These are phyloP conservation scores for Silene uniflora DNA, from an alignment of 148 eudicot species.

Conservation along the genomic window DNA sequence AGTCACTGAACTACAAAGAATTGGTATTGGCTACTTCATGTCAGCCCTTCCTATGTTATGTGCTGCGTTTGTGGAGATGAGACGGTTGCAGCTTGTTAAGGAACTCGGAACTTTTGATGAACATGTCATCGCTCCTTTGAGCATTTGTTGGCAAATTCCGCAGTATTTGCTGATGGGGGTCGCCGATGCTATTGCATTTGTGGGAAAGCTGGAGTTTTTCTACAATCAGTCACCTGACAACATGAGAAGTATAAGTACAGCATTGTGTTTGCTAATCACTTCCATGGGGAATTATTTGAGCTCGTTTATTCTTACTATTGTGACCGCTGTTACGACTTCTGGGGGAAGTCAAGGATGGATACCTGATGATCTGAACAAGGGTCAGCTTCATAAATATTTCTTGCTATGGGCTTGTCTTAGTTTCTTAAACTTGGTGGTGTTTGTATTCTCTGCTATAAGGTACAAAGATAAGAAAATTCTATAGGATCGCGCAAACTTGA, in stretches of 20 bases:
- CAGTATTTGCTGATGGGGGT: slow-evolving; percentile 46
- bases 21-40: slow-evolving; percentile 53
- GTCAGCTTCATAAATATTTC: slow-evolving; percentile 58
- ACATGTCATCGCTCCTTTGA: slow-evolving; percentile 39
- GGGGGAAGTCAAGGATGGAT: slow-evolving; percentile 55
- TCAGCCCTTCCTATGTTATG: slow-evolving; percentile 42
- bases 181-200: slow-evolving; percentile 46
- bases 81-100: slow-evolving; percentile 37
- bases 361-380: slow-evolving; percentile 45
- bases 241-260: slow-evolving; percentile 59
- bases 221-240: slow-evolving; percentile 60
- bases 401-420: slow-evolving; percentile 56
- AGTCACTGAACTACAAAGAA: slow-evolving; percentile 45
- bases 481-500: neutral
- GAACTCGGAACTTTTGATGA: slow-evolving; percentile 31
- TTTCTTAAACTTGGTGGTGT: slow-evolving; percentile 40
- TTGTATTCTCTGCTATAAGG: slow-evolving; percentile 30
- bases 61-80: slow-evolving; percentile 48
- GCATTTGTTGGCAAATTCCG: slow-evolving; percentile 53
- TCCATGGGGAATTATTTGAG: slow-evolving; percentile 50
- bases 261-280: slow-evolving; percentile 37
- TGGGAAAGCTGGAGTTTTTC: slow-evolving; percentile 56
- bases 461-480: slow-evolving; percentile 44
- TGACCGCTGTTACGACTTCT: slow-evolving; percentile 33
- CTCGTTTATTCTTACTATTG: slow-evolving; percentile 42